Percentiles rank a stretch among this genome's conserved stretches.
These are phyloP conservation scores for Sisymbrium altissimum DNA, from an alignment of 345 rosid species.

Conservation along the genomic window DNA sequence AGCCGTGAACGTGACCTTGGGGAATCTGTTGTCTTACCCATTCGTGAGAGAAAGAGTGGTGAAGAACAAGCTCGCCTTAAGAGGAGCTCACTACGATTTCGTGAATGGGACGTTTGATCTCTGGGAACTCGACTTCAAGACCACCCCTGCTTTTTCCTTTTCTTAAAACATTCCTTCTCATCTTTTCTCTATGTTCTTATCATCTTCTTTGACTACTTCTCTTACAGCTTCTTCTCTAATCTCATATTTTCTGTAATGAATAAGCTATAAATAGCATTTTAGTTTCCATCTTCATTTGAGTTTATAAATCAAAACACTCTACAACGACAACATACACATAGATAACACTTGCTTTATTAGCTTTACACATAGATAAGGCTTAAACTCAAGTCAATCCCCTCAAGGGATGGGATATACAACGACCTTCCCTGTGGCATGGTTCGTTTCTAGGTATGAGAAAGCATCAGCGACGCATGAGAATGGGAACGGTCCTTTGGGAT, in stretches of 20 bases:
- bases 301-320: conserved; percentile 5
- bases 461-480: conserved; percentile 65
- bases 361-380: conserved; percentile 1
- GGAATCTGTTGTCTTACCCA: conserved; percentile 71
- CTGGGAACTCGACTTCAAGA: conserved; percentile 67
- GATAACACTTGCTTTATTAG: conserved; percentile 1
- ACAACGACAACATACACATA: neutral
- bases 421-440: conserved; percentile 74
- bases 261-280: conserved; percentile 19
- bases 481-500: conserved; percentile 83
- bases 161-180: conserved; percentile 8
- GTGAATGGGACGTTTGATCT: conserved; percentile 63
- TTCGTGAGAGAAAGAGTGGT: conserved; percentile 63
- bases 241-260: neutral
- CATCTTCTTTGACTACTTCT: neutral
- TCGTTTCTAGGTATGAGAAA: conserved; percentile 81
- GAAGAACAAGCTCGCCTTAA: conserved; percentile 44
- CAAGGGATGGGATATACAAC: conserved; percentile 73
- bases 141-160: conserved; percentile 36
- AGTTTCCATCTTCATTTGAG: conserved; percentile 6
- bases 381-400: conserved; percentile 1
- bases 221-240: conserved; percentile 11
- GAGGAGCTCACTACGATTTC: conserved; percentile 80
- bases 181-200: neutral
- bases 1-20: conserved; percentile 75